Evolutionary conservation across 257 asterid genomes (phyloP), one percentile per base, ranked within the genome.

Genomic region (Penstemon eatonii): DNA sequence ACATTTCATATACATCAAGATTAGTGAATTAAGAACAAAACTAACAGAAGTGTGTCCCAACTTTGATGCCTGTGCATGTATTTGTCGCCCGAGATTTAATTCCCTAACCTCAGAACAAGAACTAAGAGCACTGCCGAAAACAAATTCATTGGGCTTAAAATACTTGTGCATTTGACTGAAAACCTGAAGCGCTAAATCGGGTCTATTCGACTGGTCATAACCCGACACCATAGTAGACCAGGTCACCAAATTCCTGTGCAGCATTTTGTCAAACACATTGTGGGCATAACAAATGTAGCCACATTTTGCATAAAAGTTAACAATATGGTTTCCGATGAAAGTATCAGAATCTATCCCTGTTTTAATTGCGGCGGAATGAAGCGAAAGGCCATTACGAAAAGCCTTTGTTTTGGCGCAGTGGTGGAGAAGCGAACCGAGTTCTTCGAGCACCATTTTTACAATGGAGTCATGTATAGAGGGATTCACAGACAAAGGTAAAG

Each of bases 161-260:
- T 56, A 52, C 63, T 52, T 62, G 18, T 62, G 79, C 94, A 90
- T 86, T 68, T 66, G 74, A 4, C 52, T 5, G 66, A 83, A 90
- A 65, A 84, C 75, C 12, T 54, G 53, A 72, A 86, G 56, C 13
- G 96, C 84, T 68, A 57, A 70, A 46, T 63, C 65, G 72, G 83
- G 82, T 56, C 67, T 76, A 18, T 76, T 73, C 7, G 78, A 67
- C 65, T 82, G 97, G 68, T 79, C 84, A 54, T 80, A 87, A 40
- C 96, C 95, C 25, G 96, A 84, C 41, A 90, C 81, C 79, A 90
- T 72, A 55, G 89, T 79, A 9, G 97, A 86, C 96, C 94, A 88
- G 5, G 94, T 75, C 12, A 90, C 83, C 54, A 84, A 58, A 63
- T 86, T 90, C 75, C 81, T 78, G 0, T 78, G 68, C 11, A 80